Evolutionary conservation across 768 basidiomycete species (phyloP).

Genomic region (Auriscalpium orientale): DNA sequence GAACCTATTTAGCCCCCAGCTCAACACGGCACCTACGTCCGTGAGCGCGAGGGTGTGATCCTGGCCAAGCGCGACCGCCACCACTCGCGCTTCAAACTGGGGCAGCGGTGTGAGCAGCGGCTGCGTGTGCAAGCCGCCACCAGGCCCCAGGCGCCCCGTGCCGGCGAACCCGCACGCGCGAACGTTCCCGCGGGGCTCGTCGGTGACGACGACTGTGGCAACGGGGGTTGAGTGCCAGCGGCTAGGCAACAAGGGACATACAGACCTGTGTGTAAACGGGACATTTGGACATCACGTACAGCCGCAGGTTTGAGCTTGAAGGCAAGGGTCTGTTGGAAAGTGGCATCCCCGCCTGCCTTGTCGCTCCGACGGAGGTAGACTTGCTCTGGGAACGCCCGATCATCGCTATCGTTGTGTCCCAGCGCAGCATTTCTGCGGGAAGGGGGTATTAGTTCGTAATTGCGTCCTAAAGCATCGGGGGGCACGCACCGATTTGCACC

Average conservation of each 20-base stretch:
- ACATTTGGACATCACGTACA: conserved; percentile 69
- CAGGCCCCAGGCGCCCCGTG: conserved; percentile 70
- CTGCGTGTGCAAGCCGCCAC: conserved; percentile 62
- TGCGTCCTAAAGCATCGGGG: not conserved
- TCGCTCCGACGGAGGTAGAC: conserved; percentile 37
- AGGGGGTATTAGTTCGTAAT: not conserved
- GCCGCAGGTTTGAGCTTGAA: conserved; percentile 55
- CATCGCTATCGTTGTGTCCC: conserved; percentile 75
- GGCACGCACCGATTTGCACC: conserved; percentile 50
- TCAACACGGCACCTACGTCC: conserved; percentile 70
- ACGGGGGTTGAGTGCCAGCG: not conserved
- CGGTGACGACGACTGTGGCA: conserved; percentile 51
- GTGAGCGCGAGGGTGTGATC: conserved; percentile 92
- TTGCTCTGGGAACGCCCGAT: conserved; percentile 73
- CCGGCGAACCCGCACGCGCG: conserved; percentile 86
- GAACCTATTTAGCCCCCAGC: conserved; percentile 89
- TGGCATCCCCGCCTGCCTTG: conserved; percentile 7
- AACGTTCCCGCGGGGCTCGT: conserved; percentile 65
- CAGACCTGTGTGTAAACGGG: conserved; percentile 80
- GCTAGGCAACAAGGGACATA: not conserved
- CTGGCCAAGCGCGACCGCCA: conserved; percentile 77
- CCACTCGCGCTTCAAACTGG: conserved; percentile 48
- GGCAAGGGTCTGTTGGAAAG: conserved; percentile 21
- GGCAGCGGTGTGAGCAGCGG: conserved; percentile 57
- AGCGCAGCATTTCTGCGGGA: conserved; percentile 69